Conservation (phyloP, 2,329 filamentous ascomycete genomes). For the Ophiognomonia clavigignenti-juglandacearum region DNA sequence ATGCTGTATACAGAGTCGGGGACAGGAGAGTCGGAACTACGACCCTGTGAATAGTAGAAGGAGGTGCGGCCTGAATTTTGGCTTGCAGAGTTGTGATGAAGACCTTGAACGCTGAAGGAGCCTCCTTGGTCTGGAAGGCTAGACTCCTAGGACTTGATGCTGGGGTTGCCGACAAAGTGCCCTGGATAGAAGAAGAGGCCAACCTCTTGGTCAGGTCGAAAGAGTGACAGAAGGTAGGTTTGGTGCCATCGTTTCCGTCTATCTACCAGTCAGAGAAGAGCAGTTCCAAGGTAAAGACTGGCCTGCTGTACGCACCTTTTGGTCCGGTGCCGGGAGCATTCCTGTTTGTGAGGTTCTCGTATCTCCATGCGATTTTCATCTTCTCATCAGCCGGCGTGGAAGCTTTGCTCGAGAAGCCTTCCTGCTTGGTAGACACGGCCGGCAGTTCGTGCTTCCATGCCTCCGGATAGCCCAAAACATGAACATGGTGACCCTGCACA, state of each 20-base stretch:
- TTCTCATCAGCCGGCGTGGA: conserved; percentile 50
- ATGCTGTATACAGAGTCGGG: conserved; percentile 74
- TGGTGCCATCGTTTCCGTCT: conserved; percentile 19
- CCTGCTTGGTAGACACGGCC: conserved; percentile 52
- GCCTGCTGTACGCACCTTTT: conserved; percentile 16
- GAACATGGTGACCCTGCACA: conserved; percentile 83
- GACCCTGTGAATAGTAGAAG: conserved; percentile 68
- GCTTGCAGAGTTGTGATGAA: conserved; percentile 58
- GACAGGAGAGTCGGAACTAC: conserved; percentile 82
- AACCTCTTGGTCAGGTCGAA: conserved; percentile 69
- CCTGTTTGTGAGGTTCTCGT: conserved; percentile 72
- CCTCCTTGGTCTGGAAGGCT: conserved; percentile 17
- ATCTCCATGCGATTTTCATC: conserved; percentile 99
- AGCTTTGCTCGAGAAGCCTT: conserved; percentile 19
- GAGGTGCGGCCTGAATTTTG: conserved; percentile 51
- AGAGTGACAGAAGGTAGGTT: conserved; percentile 59
- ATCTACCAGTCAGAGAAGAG: conserved; percentile 9
- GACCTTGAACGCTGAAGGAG: conserved; percentile 51
- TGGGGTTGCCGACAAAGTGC: conserved; percentile 46
- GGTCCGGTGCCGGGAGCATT: conserved; percentile 10
- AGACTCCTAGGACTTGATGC: conserved; percentile 37
- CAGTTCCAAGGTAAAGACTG: no score
- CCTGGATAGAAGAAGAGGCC: conserved; percentile 40
- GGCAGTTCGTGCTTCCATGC: conserved; percentile 81
- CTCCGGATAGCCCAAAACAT: conserved; percentile 76